Evolutionary conservation across 2,329 filamentous ascomycete genomes (phyloP), one percentile per base, ranked within the genome.

Genomic region (Stagonosporopsis chrysanthemi): DNA sequence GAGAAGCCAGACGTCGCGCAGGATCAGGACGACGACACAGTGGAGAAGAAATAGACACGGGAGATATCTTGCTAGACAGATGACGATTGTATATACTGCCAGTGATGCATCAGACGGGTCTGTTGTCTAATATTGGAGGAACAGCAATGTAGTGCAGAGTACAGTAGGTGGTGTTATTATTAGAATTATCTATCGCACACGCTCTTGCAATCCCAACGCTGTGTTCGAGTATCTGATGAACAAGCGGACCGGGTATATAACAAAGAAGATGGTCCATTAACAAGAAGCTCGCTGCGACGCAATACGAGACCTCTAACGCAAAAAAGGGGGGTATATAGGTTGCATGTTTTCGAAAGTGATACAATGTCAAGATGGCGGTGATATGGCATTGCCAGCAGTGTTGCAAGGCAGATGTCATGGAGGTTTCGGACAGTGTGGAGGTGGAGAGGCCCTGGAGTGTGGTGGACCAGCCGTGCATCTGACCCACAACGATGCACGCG

Each of bases 1-100:
- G 68, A 69, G 6, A 64, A 60, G 14, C 57, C 62, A 17, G 52
- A 46, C 12, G 45, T 40, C 6, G 29, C 43, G n/a, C 24, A 33
- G 19, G 48, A 52, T 28, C 42, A 52, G 14, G 49, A 49, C 22
- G 46, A 22, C 28, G 44, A 14, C 5, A 14, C 2, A 26, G 50
- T 17, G 29, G 33, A 14, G 19, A 39, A 38, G 23, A 47, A 47
- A 26, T 55, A 55, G 38, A 48, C 14, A 15, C 39, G 17, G 6
- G 15, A 33, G 14, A 46, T 40, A 6, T 4, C n/a, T 26, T 33
- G 15, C 9, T n/a, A 38, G 12, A 45, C 8, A 23, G 6, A 45
- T 35, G 24, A n/a, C 14, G 33, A 6, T 4, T 50, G 47, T 35
- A 35, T 19, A 39, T 15, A 41, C 38, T 24, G 19, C 11, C 14